Evolutionary conservation across 2,329 filamentous ascomycete genomes (phyloP).

Genomic region (Curvularia verruculosa): DNA sequence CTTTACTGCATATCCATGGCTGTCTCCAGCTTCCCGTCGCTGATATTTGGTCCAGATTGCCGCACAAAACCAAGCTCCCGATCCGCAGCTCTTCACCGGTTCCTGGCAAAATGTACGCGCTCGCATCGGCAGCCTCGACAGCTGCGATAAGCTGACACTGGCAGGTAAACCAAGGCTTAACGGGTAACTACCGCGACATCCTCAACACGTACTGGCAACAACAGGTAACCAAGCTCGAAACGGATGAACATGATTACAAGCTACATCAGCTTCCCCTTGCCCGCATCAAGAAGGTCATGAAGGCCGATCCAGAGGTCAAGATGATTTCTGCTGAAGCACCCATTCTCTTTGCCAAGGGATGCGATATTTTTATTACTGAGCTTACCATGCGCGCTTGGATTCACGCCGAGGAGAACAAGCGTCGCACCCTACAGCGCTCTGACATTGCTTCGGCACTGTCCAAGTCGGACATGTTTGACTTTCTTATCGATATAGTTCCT

Average conservation of each 20-base stretch:
- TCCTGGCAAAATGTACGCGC: conserved; percentile 85
- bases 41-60: conserved; percentile 69
- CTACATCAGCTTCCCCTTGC: conserved; percentile 94
- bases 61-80: conserved; percentile 84
- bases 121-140: not conserved
- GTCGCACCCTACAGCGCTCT: conserved; percentile 89
- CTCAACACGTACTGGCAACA: conserved; percentile 99
- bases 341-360: conserved; percentile 97
- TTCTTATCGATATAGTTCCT: conserved; percentile 97
- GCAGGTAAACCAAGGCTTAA: conserved; percentile 92
- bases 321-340: conserved; percentile 99
- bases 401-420: conserved; percentile 98
- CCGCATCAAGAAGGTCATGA: conserved; percentile 99
- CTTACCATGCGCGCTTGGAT: conserved; percentile 99
- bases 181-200: conserved; percentile 93
- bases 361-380: conserved; percentile 99
- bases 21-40: conserved; percentile 20
- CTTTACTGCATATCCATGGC: conserved; percentile 21
- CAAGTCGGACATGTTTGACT: conserved; percentile 99
- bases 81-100: conserved; percentile 86
- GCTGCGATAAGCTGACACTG: conserved; percentile 29
- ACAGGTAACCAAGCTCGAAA: conserved; percentile 93
- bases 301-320: conserved; percentile 97
- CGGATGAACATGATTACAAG: conserved; percentile 97
- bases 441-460: conserved; percentile 95